Evolutionary conservation across 2,329 filamentous ascomycete genomes (phyloP), one percentile per base, ranked within the genome.

Genomic region (Fusarium illudens): DNA sequence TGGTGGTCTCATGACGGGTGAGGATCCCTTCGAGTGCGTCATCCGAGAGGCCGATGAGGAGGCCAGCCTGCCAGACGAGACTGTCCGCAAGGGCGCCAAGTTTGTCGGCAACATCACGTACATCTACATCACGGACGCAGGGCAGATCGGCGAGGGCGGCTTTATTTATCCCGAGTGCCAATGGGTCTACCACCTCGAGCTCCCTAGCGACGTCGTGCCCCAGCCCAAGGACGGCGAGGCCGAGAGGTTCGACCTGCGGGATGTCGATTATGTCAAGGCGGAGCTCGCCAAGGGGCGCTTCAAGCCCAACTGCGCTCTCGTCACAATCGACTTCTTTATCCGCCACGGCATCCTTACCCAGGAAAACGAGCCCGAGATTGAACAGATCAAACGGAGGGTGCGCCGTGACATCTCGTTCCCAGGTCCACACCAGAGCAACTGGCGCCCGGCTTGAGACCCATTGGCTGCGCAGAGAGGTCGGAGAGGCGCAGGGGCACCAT

Each of bases 1-100:
- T 0, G 87, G 87, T n/a, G 87, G 81, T 0, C 89, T 98, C 70
- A 89, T 91, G 77, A 92, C 92, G 0, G 91, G 90, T 13, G 94
- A 97, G 77, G 85, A 85, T 20, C 91, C 92, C 0, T 90, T 94
- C 50, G 93, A 95, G 75, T 93, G 91, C 76, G 81, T 97, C 54
- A 85, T 97, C 19, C 88, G 95, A 56, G 96, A 99, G 79, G 90
- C 91, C 4, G 90, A 90, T 67, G 96, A 99, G 80, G 96, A 99
- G 77, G 96, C 96, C 1, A 92, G 89, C 34, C 80, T 99, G 19
- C 86, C 92, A 0, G 91, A 90, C 61, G 81, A 85, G 0, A 73
- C 95, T 8, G 89, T 97, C 51, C 86, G 90, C 42, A 79, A 81
- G 36, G 81, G 82, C 12, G 87, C 87, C 6, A 84, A 83, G 62